phyloP scores from a whole-genome alignment of 805 yeast species.

The Jamesozyma hellenica region DNA sequence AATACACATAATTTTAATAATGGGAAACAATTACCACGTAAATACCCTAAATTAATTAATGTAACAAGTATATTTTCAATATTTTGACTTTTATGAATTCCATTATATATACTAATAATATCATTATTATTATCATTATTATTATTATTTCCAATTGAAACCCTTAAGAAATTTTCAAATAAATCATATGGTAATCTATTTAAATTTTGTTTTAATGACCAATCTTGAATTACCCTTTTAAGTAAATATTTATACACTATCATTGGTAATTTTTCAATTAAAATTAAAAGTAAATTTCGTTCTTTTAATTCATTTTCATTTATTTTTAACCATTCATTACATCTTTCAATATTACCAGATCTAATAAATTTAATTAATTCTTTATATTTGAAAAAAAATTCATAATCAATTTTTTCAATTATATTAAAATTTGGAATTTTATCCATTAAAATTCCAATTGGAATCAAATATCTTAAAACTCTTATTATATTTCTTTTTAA shows the following conservation, averaged over 20 bases:
- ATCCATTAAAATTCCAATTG: slow-evolving; percentile 47
- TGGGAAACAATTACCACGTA: slow-evolving; percentile 30
- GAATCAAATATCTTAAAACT: slow-evolving; percentile 41
- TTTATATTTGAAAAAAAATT: slow-evolving; percentile 29
- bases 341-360: slow-evolving; percentile 35
- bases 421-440: slow-evolving; percentile 35
- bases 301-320: slow-evolving; percentile 27
- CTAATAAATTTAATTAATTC: slow-evolving; percentile 32
- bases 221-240: slow-evolving; percentile 12
- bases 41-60: slow-evolving; percentile 22
- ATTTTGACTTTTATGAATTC: slow-evolving; percentile 15
- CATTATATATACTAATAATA: slow-evolving; percentile 13
- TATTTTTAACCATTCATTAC: slow-evolving; percentile 27
- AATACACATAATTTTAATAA: slow-evolving; percentile 21
- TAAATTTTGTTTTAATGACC: slow-evolving; percentile 11
- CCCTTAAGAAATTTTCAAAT: slow-evolving; percentile 11
- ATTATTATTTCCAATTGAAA: slow-evolving; percentile 13
- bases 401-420: slow-evolving; percentile 17
- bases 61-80: slow-evolving; percentile 25
- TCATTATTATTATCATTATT: neutral
- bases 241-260: slow-evolving; percentile 34
- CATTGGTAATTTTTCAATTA: slow-evolving; percentile 35
- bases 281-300: slow-evolving; percentile 27
- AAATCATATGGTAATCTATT: slow-evolving; percentile 23
- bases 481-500: slow-evolving; percentile 21